These are phyloP conservation scores for Trichophaea hybrida DNA, from an alignment of 2,329 filamentous ascomycete species.

Conservation along the genomic window DNA sequence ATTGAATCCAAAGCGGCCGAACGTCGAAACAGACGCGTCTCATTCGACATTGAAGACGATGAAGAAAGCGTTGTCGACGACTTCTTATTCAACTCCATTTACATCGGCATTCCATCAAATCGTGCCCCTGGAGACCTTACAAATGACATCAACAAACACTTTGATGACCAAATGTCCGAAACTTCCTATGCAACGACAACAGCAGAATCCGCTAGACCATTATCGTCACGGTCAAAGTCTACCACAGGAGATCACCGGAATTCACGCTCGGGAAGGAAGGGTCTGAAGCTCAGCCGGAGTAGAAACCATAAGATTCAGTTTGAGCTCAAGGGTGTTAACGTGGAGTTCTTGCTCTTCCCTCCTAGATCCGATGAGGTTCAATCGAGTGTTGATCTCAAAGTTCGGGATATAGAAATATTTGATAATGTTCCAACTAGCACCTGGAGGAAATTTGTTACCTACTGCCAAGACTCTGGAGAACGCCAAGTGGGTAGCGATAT, in stretches of 20 bases:
- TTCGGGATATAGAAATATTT: conserved; percentile 75
- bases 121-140: conserved; percentile 70
- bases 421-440: conserved; percentile 91
- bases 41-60: conserved; percentile 47
- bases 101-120: conserved; percentile 81
- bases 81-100: conserved; percentile 96
- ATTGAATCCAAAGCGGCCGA: conserved; percentile 73
- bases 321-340: conserved; percentile 70
- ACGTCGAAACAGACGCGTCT: conserved; percentile 44
- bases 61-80: conserved; percentile 82
- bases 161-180: conserved; percentile 75
- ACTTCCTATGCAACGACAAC: conserved; percentile 75
- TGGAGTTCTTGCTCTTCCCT: conserved; percentile 69
- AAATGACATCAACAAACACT: conserved; percentile 69
- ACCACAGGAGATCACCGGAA: conserved; percentile 26
- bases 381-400: conserved; percentile 70
- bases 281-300: conserved; percentile 64
- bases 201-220: conserved; percentile 43
- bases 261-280: conserved; percentile 26
- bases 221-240: conserved; percentile 23
- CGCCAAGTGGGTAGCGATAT: conserved; percentile 76
- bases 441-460: conserved; percentile 96
- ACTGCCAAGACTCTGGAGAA: conserved; percentile 74
- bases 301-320: conserved; percentile 91
- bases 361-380: conserved; percentile 64